Evolutionary conservation across 306 rosid genomes (phyloP).

Genomic region (Vigna nakashimae): DNA sequence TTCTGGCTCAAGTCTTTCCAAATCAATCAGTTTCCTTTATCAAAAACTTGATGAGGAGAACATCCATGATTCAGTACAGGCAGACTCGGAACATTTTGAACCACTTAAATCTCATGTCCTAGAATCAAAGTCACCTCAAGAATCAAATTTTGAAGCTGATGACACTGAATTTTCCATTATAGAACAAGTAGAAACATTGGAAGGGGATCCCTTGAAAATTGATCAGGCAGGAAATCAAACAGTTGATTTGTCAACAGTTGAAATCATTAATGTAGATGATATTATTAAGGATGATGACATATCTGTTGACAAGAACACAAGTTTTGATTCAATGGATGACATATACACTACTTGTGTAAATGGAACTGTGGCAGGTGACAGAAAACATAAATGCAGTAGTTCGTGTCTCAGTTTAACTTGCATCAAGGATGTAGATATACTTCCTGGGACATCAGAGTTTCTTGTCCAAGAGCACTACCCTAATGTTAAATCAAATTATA

Average conservation of each 20-base stretch:
- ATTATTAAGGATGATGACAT: slow-evolving; percentile 54
- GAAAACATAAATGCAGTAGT: slow-evolving; percentile 43
- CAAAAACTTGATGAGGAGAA: slow-evolving; percentile 67
- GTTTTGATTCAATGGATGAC: slow-evolving; percentile 41
- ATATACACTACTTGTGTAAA: slow-evolving; percentile 36
- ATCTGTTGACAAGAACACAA: slow-evolving; percentile 40
- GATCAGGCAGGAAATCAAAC: slow-evolving; percentile 49
- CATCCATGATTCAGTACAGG: slow-evolving; percentile 41
- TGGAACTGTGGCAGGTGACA: slow-evolving; percentile 35
- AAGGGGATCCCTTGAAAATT: slow-evolving; percentile 48
- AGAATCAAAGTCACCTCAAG: slow-evolving; percentile 50
- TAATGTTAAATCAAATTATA: slow-evolving; percentile 49
- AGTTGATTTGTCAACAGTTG: slow-evolving; percentile 51
- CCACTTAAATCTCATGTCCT: slow-evolving; percentile 43
- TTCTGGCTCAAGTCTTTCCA: slow-evolving; percentile 61
- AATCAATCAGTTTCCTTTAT: slow-evolving; percentile 65
- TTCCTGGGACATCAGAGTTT: slow-evolving; percentile 42
- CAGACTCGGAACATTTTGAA: slow-evolving; percentile 45
- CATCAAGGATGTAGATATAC: slow-evolving; percentile 46
- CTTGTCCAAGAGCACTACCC: slow-evolving; percentile 38
- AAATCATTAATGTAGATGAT: slow-evolving; percentile 56
- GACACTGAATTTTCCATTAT: slow-evolving; percentile 55
- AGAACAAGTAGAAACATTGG: slow-evolving; percentile 63
- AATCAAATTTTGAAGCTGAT: slow-evolving; percentile 53
- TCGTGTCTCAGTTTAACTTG: slow-evolving; percentile 42